These are phyloP conservation scores for Trichoderma harzianum DNA, from an alignment of 2,329 filamentous ascomycete species.

Conservation along the genomic window DNA sequence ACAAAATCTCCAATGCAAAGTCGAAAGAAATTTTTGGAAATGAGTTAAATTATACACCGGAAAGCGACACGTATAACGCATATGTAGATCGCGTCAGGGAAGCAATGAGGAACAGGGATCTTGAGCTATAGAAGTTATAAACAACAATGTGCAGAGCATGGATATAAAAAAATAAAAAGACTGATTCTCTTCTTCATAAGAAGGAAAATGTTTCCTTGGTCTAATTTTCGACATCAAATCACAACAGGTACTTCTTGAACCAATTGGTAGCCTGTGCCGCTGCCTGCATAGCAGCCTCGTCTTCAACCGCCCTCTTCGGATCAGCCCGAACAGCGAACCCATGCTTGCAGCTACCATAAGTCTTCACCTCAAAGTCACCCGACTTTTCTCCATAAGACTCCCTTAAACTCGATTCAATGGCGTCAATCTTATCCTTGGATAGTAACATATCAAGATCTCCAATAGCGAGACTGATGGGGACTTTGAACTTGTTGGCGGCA, in stretches of 20 bases:
- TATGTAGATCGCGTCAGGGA: background rate
- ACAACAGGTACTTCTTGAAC: background rate
- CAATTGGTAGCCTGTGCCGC: background rate
- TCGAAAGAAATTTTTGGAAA: background rate
- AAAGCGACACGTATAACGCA: background rate
- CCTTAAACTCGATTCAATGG: background rate
- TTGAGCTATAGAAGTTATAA: background rate
- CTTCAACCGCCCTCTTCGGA: background rate
- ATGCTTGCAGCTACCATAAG: background rate
- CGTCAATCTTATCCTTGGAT: background rate
- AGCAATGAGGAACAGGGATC: background rate
- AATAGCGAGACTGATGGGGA: background rate
- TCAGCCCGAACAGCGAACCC: background rate
- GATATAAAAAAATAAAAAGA: background rate
- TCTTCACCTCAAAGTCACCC: background rate
- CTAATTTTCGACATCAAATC: conserved; percentile 30
- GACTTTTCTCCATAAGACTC: background rate
- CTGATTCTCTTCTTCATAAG: background rate
- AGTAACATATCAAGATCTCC: background rate
- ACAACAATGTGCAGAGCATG: background rate
- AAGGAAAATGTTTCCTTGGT: background rate
- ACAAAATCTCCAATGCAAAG: background rate
- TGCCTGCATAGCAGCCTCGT: background rate
- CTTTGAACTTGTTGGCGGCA: background rate
- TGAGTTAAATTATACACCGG: background rate